Evolutionary conservation across 1,284 basidiomycete species (phyloP).

Genomic region (Chondrostereum purpureum): DNA sequence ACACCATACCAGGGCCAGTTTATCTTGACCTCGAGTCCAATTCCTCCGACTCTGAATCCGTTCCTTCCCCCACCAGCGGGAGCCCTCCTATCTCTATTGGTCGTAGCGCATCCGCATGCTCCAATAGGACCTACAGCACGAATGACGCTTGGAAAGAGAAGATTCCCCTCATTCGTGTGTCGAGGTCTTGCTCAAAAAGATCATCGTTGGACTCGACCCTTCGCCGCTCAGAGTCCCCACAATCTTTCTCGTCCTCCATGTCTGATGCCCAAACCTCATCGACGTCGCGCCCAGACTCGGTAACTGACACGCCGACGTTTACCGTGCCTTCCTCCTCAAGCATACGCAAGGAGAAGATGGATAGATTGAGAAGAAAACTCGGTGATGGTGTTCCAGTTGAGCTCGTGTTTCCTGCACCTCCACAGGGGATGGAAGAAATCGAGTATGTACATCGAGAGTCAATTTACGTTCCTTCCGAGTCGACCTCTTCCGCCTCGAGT

Average conservation of each 20-base stretch:
- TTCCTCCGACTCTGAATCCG: conserved; percentile 11
- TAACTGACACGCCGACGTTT: conserved; percentile 25
- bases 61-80: conserved; percentile 9
- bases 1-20: conserved; percentile 12
- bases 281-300: conserved; percentile 17
- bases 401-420: conserved; percentile 42
- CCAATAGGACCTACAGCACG: conserved; percentile 6
- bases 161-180: conserved; percentile 23
- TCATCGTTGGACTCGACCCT: conserved; percentile 22
- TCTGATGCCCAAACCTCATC: conserved; percentile 2
- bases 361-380: conserved; percentile 47
- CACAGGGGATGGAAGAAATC: conserved; percentile 6
- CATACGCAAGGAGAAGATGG: conserved; percentile 50
- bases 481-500: neutral
- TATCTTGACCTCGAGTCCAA: conserved; percentile 12
- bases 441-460: too few relatives aligned
- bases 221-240: conserved; percentile 5
- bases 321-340: conserved; percentile 30
- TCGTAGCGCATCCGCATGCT: conserved; percentile 14
- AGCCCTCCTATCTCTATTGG: conserved; percentile 11
- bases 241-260: neutral
- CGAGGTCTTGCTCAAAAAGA: conserved; percentile 18
- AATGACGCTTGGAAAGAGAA: conserved; percentile 10
- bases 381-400: conserved; percentile 53
- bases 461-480: neutral